Percentiles rank a stretch among this genome's conserved stretches.
These are phyloP conservation scores for Alternaria incomplexa DNA, from an alignment of 2,329 filamentous ascomycete genomes.

Conservation along the genomic window DNA sequence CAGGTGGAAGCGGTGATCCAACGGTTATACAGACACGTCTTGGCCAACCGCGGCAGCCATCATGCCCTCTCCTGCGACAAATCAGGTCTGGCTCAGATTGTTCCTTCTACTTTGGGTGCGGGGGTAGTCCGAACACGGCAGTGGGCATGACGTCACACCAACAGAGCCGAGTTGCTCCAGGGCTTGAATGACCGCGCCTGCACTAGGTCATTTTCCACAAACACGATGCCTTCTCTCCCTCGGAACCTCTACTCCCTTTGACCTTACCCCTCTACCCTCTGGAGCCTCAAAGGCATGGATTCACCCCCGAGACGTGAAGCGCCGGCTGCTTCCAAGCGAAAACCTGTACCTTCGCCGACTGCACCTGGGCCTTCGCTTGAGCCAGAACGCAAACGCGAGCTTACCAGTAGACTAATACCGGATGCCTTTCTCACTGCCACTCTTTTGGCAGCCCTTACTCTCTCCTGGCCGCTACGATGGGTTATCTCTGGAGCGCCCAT, in stretches of 20 bases:
- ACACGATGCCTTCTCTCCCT: conserved; percentile 1
- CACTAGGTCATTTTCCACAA: conserved; percentile 4
- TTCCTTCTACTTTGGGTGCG: conserved; percentile 8
- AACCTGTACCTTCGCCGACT: conserved; percentile 15
- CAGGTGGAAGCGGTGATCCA: background rate
- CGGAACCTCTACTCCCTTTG: background rate
- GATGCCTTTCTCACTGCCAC: conserved; percentile 20
- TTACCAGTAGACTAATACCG: conserved; percentile 18
- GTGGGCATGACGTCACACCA: conserved; percentile 19
- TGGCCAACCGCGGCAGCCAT: background rate
- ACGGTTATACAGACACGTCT: background rate
- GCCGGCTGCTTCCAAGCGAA: conserved; percentile 14
- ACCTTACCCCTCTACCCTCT: background rate
- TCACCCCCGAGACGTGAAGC: conserved; percentile 8
- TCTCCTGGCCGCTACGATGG: conserved; percentile 44
- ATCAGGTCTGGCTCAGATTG: background rate
- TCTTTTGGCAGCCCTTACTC: conserved; percentile 7
- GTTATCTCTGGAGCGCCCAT: conserved; percentile 51
- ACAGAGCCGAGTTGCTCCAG: conserved; percentile 5
- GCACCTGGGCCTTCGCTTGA: conserved; percentile 8
- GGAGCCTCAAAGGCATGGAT: conserved; percentile 12
- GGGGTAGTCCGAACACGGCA: background rate
- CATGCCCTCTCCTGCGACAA: background rate
- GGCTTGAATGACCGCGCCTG: conserved; percentile 9
- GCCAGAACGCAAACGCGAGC: conserved; percentile 17